Evolutionary conservation across 108 stramenopile genomes (phyloP).

Genomic region (Chaetoceros tenuissimus): DNA sequence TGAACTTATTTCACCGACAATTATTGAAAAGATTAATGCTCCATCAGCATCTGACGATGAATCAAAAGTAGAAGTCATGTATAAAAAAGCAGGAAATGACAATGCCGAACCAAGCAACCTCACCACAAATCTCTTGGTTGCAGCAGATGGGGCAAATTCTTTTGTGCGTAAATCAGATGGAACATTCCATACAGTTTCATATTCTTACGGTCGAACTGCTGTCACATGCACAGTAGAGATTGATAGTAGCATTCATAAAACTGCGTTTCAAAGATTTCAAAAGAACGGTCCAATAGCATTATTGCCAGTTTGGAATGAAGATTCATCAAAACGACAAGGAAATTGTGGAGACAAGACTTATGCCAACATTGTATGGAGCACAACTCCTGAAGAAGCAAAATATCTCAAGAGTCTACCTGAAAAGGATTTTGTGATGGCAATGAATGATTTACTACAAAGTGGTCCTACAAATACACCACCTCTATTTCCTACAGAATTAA

Average conservation of each 20-base stretch:
- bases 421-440: constrained; percentile 22
- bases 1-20: constrained; percentile 16
- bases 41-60: constrained; percentile 17
- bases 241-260: constrained; percentile 23
- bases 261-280: constrained; percentile 76
- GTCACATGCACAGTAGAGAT: constrained; percentile 74
- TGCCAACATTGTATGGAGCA: constrained; percentile 83
- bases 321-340: not conserved
- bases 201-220: constrained; percentile 59
- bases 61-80: not conserved
- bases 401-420: constrained; percentile 22
- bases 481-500: constrained; percentile 6
- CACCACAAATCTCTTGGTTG: constrained; percentile 48
- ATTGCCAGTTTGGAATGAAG: constrained; percentile 55
- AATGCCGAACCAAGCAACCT: constrained; percentile 9
- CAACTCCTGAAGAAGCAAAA: constrained; percentile 47
- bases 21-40: constrained; percentile 8
- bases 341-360: constrained; percentile 21
- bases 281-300: constrained; percentile 65
- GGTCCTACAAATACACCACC: constrained; percentile 51
- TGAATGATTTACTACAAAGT: constrained; percentile 51
- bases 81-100: not conserved
- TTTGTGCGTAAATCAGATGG: constrained; percentile 42
- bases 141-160: constrained; percentile 78
- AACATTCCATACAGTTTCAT: constrained; percentile 14